Percentiles rank a stretch among this genome's conserved stretches.
These are phyloP conservation scores for Neospermospora avenae DNA, from an alignment of 2,329 filamentous ascomycete genomes.

Conservation along the genomic window DNA sequence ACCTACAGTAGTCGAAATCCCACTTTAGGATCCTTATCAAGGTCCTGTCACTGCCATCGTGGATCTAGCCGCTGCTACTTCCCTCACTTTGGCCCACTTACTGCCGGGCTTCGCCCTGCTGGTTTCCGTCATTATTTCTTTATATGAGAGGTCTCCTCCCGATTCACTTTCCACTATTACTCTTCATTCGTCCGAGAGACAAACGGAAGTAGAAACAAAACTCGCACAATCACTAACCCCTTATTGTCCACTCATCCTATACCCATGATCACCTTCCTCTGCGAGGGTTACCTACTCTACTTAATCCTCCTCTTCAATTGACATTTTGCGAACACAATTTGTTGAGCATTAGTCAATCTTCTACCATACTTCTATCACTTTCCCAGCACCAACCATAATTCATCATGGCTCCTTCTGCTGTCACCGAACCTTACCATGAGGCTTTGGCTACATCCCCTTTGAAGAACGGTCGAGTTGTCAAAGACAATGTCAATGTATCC, in stretches of 20 bases:
- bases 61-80: constrained; percentile 3
- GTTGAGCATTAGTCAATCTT: not conserved
- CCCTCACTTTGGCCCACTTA: not conserved
- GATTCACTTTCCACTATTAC: constrained; percentile 4
- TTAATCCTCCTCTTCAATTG: constrained; percentile 22
- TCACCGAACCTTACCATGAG: constrained; percentile 12
- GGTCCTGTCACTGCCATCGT: not conserved
- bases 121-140: constrained; percentile 9
- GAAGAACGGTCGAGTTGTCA: constrained; percentile 5
- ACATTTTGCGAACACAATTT: not conserved
- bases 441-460: not conserved
- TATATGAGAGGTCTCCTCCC: constrained; percentile 14
- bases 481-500: constrained; percentile 10
- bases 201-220: not conserved
- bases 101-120: constrained; percentile 5
- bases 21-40: constrained; percentile 6
- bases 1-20: not conserved
- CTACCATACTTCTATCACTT: not conserved
- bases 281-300: constrained; percentile 18
- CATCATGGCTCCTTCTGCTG: constrained; percentile 25
- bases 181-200: constrained; percentile 2
- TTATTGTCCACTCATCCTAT: not conserved
- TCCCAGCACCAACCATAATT: not conserved
- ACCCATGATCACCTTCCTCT: constrained; percentile 20
- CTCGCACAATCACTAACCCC: not conserved